phyloP scores from a whole-genome alignment of 352 stramenopile genomes.

The Sclerospora graminicola region DNA sequence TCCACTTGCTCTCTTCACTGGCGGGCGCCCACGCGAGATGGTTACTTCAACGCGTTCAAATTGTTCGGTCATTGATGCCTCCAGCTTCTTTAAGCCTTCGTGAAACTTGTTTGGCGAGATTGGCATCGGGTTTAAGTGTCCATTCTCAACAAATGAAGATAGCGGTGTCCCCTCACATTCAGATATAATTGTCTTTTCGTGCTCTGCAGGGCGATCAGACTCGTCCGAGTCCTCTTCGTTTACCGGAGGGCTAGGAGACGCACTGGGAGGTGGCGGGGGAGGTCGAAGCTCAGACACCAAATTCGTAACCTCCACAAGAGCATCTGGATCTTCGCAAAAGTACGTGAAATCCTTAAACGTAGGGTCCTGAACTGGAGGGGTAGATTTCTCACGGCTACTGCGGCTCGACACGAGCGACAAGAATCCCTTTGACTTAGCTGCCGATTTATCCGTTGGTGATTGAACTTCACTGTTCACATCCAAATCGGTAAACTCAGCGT shows the following conservation, averaged over 20 bases:
- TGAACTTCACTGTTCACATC: slow-evolving; percentile 75
- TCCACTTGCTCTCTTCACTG: slow-evolving; percentile 20
- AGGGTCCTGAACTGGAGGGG: slow-evolving; percentile 72
- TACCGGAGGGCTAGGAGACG: slow-evolving; percentile 5
- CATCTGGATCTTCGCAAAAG: slow-evolving; percentile 81
- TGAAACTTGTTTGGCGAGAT: slow-evolving; percentile 47
- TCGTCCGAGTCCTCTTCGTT: slow-evolving; percentile 29
- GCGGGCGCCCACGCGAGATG: slow-evolving; percentile 57
- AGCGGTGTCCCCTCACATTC: slow-evolving; percentile 58
- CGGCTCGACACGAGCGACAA: slow-evolving; percentile 71
- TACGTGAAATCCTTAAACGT: slow-evolving; percentile 88
- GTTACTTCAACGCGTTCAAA: slow-evolving; percentile 75
- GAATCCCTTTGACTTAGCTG: slow-evolving; percentile 68
- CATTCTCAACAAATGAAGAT: slow-evolving; percentile 77
- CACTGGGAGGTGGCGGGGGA: slow-evolving; percentile 21
- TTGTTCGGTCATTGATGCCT: slow-evolving; percentile 51
- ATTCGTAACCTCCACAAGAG: slow-evolving; percentile 72
- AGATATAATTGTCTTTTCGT: slow-evolving; percentile 15
- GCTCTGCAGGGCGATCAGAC: slow-evolving; percentile 13
- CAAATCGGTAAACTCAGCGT: slow-evolving; percentile 79
- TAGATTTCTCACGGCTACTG: slow-evolving; percentile 44
- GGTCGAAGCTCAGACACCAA: slow-evolving; percentile 73
- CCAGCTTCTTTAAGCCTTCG: slow-evolving; percentile 52
- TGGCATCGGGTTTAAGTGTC: slow-evolving; percentile 38
- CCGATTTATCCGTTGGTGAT: slow-evolving; percentile 74